A percentile compares a stretch with the other conserved stretches of the same genome.
Conservation (phyloP, 371 early-diverging fungal species). For the Choanephora cucurbitarum region DNA sequence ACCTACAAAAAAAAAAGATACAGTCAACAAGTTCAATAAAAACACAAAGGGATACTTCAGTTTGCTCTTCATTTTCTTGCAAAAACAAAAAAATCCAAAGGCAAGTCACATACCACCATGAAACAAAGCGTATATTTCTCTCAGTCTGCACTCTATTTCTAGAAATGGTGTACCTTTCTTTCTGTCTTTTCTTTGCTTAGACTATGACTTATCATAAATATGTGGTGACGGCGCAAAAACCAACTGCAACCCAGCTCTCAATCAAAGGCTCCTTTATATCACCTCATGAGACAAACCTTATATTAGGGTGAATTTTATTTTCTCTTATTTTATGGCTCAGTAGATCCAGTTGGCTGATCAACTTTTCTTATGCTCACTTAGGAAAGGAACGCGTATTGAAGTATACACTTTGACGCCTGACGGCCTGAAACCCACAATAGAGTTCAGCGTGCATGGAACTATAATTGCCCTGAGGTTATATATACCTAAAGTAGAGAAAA, state of each 20-base stretch:
- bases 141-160: no score
- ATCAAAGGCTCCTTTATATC: slow-evolving; percentile 69
- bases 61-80: no score
- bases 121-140: no score
- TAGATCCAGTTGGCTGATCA: no score
- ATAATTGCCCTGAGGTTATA: slow-evolving; percentile 63
- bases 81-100: no score
- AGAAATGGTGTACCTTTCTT: no score
- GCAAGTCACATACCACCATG: no score
- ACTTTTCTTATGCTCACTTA: slow-evolving; percentile 22
- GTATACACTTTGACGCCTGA: slow-evolving; percentile 62
- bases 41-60: no score
- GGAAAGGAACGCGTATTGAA: slow-evolving; percentile 77
- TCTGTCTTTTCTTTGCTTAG: slow-evolving; percentile 7
- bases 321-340: not conserved
- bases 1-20: no score
- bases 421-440: slow-evolving; percentile 64
- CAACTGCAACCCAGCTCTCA: slow-evolving; percentile 54
- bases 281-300: slow-evolving; percentile 64
- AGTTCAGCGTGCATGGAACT: slow-evolving; percentile 73
- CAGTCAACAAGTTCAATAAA: no score
- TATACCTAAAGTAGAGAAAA: slow-evolving; percentile 51
- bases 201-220: slow-evolving; percentile 50
- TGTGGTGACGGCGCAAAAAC: slow-evolving; percentile 57
- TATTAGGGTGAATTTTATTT: slow-evolving; percentile 60